Evolutionary conservation across 1,139 yeast genomes (phyloP), one percentile per base, ranked within the genome.

Genomic region (Scheffersomyces insectosa): DNA sequence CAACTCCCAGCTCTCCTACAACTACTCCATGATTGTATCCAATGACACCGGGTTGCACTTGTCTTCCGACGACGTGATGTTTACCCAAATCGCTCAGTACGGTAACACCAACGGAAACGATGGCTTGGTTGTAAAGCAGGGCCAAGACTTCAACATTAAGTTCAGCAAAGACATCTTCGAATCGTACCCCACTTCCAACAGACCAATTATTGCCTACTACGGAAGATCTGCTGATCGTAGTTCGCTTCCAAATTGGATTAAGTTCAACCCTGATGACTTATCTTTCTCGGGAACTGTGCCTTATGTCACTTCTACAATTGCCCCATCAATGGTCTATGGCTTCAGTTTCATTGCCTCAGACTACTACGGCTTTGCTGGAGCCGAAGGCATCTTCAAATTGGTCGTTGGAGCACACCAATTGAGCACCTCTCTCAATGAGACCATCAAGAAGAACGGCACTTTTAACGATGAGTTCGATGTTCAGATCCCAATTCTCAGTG

Each of bases 241-340:
- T 1, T 95, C 99, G 1, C 74, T 93, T 42, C 99, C 99, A 23
- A 84, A 80, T 56, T 93, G 99, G 99, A 70, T 90, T 42, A 63
- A 66, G 43, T 93, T 91, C 59, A 81, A 88, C 57, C 61, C 83
- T 8, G 68, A 72, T 34, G 72, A 69, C 42, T 66, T 88, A 49
- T 76, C 86, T n/a, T 91, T 90, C 61, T 73, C 82, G 33, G 99
- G 99, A 33, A 83, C 84, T 1, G 93, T 96, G 0, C 99, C 99
- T 3, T 70, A 85, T 7, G 88, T 88, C 28, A 85, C 87, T 52
- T 87, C 97, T 2, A 75, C 79, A 10, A 83, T 88, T 54, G 99
- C 99, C 1, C 97, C 98, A 10, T 88, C 96, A 28, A 75, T 81
- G 54, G 70, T 74, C 40, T 93, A 82, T 60, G 78, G 80, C n/a